Conservation (phyloP, 306 rosid species). For the Trifolium repens region DNA sequence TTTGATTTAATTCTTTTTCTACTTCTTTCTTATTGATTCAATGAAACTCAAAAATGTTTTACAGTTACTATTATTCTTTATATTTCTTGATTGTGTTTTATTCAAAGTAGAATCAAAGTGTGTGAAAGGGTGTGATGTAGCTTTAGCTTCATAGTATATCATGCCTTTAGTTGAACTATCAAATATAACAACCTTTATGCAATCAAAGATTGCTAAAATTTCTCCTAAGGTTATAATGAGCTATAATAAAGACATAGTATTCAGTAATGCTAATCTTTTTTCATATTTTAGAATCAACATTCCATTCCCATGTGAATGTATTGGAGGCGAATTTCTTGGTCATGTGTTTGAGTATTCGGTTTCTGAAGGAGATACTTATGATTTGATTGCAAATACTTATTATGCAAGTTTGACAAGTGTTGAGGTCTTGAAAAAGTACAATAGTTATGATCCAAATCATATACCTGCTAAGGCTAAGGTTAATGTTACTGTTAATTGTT, state of each 20-base stretch:
- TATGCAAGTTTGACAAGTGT: constrained; percentile 65
- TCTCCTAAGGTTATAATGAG: constrained; percentile 16
- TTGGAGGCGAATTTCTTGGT: constrained; percentile 58
- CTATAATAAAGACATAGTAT: constrained; percentile 43
- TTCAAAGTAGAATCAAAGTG: constrained; percentile 55
- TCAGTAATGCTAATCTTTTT: neutral
- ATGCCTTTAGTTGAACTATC: neutral
- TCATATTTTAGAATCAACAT: constrained; percentile 30
- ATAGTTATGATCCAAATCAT: constrained; percentile 36
- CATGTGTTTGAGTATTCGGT: constrained; percentile 57
- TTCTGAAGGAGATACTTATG: constrained; percentile 45
- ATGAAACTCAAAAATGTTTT: constrained; percentile 50
- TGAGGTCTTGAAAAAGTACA: constrained; percentile 49
- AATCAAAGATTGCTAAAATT: constrained; percentile 20
- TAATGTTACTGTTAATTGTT: constrained; percentile 65
- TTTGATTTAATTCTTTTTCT: constrained; percentile 19
- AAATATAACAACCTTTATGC: constrained; percentile 18
- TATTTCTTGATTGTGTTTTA: constrained; percentile 36
- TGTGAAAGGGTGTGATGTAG: constrained; percentile 56
- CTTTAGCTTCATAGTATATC: constrained; percentile 65
- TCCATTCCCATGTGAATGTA: constrained; percentile 63
- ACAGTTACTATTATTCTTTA: constrained; percentile 1
- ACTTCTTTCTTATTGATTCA: neutral
- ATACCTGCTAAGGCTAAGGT: constrained; percentile 40
- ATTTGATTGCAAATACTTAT: constrained; percentile 31